Base-by-base conservation (phyloP, 495 filamentous ascomycete genomes). In the Physcia stellaris region DNA sequence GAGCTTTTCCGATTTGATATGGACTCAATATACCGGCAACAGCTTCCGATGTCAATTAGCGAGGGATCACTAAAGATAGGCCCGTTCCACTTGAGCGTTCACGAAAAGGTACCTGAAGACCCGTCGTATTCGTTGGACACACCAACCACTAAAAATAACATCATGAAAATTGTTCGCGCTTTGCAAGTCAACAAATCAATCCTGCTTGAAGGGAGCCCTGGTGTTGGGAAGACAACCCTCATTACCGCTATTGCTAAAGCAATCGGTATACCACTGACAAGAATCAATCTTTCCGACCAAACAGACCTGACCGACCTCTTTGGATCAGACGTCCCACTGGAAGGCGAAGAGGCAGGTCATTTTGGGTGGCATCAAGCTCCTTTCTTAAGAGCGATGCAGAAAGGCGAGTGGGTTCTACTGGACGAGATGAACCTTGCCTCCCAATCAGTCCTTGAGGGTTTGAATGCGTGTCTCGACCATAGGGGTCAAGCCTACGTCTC, bases 391-490 rank as follows among this genome's bases (percentile, higher is more conserved):
- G 92, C 92, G 6, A 96, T 99, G 88, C 87, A 92, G 54, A 77
- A 73, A 32, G 92, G 92, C 10, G 75, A 87, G 45, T 99, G 92
- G 92, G 88, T 96, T 6, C 61, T 99, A 6, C 64, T 99, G 1
- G 92, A 99, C 56, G 92, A 99, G 64, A 95, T 99, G 92, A 99
- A 99, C 49, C 53, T 99, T 35, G 92, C 92, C 2, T 96, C 92
- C 0, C 92, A 96, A 53, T 92, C 87, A 4, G 86, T 99, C 18
- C 75, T 99, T 2, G 92, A 99, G 57, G 92, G 92, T 44, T 66
- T 99, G 13, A 99, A 99, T 49, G 87, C 90, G 12, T 96, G 92
- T 61, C 67, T 99, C 18, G 92, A 99, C 61, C 92, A 99, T 53
- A 80, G 92, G 52, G 90, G 90, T 43, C 85, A 94, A 57, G 83